Base-by-base conservation (phyloP, 768 basidiomycete genomes). In the Hypholoma sublateritium region DNA sequence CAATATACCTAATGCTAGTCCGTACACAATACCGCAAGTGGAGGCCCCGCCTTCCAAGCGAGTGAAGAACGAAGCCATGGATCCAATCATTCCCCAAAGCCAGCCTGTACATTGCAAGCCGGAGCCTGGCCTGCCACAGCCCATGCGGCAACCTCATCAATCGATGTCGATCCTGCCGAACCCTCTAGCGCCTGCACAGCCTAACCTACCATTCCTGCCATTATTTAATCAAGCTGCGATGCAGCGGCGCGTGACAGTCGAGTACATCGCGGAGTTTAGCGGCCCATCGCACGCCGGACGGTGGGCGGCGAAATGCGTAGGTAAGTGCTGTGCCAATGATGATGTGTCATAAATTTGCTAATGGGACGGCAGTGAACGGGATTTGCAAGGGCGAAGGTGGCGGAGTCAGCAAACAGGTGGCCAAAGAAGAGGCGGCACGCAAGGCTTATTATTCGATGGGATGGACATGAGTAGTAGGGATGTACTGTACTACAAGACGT, bases 391-490 rank as follows among this genome's bases (percentile, higher is more conserved):
- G 89, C 11, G 70, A 75, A 48, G 90, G 89, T 1, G 69, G 67
- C n/a, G 87, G 88, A 25, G 74, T 77, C 51, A 87, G 77, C 68
- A 91, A 91, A 69, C 89, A 91, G 65, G 70, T 82, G 1, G 89
- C 89, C 6, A 91, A 90, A 69, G 89, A 91, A 64, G 86, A 87
- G 55, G 89, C 89, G 0, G 89, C 89, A 16, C 78, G 81, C 56
- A 75, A 83, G 62, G 89, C 89, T 8, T 89, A 82, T 70, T 81
- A 83, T 64, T 79, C 81, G 8, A 86, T 91, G 87, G 89, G 89
- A 34, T 91, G 89, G 89, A 63, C 59, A 58, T 61, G 58, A 58
- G 53, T 60, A 59, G 56, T 25, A 49, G 48, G 48, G 49, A 46
- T 24, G 43, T 39, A 55, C 50, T 50, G 21, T 47, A 24, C 37